Conservation (phyloP, 768 basidiomycete genomes). For the Mycena galericulata region DNA sequence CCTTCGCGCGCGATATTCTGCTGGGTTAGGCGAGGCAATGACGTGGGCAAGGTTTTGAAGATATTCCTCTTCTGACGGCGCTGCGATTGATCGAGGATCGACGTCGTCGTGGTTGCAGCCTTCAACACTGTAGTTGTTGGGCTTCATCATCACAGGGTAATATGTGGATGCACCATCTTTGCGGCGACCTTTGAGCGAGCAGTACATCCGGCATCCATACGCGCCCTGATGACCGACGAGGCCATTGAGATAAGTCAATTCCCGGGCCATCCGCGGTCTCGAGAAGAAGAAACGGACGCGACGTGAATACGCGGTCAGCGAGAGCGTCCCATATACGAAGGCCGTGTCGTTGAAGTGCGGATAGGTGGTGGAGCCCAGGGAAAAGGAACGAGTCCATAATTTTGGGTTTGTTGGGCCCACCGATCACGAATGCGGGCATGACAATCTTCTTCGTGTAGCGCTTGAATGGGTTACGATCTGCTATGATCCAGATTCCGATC, state of each 20-base stretch:
- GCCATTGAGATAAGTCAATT: constrained; percentile 43
- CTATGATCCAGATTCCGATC: too few species aligned
- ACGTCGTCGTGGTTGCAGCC: background rate
- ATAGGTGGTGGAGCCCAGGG: constrained; percentile 40
- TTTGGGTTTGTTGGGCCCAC: constrained; percentile 48
- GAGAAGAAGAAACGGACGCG: constrained; percentile 26
- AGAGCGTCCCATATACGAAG: background rate
- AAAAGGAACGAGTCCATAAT: constrained; percentile 44
- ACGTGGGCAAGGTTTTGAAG: background rate
- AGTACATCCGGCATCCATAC: background rate
- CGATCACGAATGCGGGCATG: constrained; percentile 43
- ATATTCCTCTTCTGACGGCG: too few species aligned
- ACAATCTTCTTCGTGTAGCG: too few species aligned
- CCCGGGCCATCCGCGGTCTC: constrained; percentile 41
- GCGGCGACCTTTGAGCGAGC: background rate
- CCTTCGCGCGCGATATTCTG: constrained; percentile 39
- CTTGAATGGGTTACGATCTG: too few species aligned
- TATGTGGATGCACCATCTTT: background rate
- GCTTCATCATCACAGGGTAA: background rate
- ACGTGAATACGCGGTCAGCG: background rate
- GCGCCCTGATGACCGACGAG: constrained; percentile 34
- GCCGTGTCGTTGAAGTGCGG: constrained; percentile 22
- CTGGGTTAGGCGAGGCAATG: background rate
- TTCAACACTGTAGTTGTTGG: background rate
- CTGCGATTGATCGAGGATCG: too few species aligned